These are phyloP conservation scores for Oryza nivara DNA, from an alignment of 176 grass and related monocot species.

Conservation along the genomic window DNA sequence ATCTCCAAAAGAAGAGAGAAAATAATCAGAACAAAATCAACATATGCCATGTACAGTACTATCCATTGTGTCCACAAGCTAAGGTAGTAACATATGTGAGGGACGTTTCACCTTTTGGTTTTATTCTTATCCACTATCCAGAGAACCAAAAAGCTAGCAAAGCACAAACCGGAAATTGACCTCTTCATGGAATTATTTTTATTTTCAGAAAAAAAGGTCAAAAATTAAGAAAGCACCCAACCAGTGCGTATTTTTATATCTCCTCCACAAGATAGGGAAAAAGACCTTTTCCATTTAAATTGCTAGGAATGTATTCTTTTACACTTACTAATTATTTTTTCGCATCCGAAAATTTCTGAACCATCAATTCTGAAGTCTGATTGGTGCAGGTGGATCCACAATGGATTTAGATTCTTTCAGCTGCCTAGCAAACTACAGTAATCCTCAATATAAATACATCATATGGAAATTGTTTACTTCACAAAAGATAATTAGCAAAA, in stretches of 20 bases:
- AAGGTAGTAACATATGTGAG: background rate
- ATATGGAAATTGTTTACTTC: background rate
- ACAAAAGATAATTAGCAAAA: background rate
- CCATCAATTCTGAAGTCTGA: constrained; percentile 9
- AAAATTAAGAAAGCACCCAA: background rate
- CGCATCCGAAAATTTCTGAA: background rate
- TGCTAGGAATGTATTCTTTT: background rate
- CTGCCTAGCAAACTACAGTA: background rate
- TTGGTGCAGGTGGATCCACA: background rate
- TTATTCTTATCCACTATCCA: constrained; percentile 31
- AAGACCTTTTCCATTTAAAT: background rate
- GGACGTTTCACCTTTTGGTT: background rate
- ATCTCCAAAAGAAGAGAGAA: background rate
- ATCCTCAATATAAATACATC: background rate
- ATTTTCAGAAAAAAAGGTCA: constrained; percentile 9
- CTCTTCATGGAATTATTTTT: background rate
- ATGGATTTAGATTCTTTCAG: background rate
- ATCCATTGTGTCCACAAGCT: constrained; percentile 16
- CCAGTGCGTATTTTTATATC: constrained; percentile 27
- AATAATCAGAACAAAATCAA: background rate
- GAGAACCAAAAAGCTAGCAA: background rate
- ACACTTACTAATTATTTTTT: background rate
- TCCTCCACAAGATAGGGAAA: constrained; percentile 8
- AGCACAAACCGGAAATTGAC: constrained; percentile 22
- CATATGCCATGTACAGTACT: background rate